Conservation (phyloP, 2,329 filamentous ascomycete genomes). For the Erysiphe neolycopersici region DNA sequence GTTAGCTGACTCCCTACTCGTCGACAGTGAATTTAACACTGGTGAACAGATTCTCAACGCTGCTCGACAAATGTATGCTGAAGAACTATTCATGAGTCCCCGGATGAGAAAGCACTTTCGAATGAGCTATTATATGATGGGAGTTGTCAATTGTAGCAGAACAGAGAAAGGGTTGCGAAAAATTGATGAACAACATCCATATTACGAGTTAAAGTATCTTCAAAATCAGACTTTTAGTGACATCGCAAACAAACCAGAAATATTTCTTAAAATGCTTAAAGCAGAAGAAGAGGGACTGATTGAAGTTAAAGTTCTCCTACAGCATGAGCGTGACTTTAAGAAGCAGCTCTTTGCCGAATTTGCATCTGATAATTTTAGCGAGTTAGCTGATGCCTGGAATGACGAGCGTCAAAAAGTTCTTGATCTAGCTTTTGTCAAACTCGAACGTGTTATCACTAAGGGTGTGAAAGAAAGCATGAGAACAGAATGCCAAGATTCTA, state of each 20-base stretch:
- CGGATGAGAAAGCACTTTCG: slow-evolving; percentile 74
- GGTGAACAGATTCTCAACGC: slow-evolving; percentile 50
- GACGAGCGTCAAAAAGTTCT: slow-evolving; percentile 62
- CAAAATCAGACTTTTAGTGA: slow-evolving; percentile 66
- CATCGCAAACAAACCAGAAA: slow-evolving; percentile 57
- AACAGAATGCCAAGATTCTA: slow-evolving; percentile 77
- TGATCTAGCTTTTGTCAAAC: slow-evolving; percentile 52
- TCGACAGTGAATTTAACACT: slow-evolving; percentile 46
- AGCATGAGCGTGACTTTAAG: slow-evolving; percentile 50
- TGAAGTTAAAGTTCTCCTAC: slow-evolving; percentile 56
- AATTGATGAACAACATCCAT: slow-evolving; percentile 85
- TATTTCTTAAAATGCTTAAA: slow-evolving; percentile 92
- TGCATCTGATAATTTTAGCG: slow-evolving; percentile 83
- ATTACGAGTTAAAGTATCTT: slow-evolving; percentile 95
- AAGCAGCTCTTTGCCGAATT: slow-evolving; percentile 59
- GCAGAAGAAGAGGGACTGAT: slow-evolving; percentile 85
- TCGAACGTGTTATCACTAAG: slow-evolving; percentile 64
- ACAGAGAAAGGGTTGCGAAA: slow-evolving; percentile 85
- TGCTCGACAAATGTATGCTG: slow-evolving; percentile 67
- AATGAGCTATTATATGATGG: slow-evolving; percentile 56
- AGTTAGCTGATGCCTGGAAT: slow-evolving; percentile 88
- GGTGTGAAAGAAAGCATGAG: slow-evolving; percentile 87
- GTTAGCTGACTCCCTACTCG: slow-evolving; percentile 53
- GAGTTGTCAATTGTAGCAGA: slow-evolving; percentile 61
- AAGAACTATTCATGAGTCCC: slow-evolving; percentile 71